Base-by-base conservation (phyloP, 306 rosid species). In the Ziziphus jujuba region DNA sequence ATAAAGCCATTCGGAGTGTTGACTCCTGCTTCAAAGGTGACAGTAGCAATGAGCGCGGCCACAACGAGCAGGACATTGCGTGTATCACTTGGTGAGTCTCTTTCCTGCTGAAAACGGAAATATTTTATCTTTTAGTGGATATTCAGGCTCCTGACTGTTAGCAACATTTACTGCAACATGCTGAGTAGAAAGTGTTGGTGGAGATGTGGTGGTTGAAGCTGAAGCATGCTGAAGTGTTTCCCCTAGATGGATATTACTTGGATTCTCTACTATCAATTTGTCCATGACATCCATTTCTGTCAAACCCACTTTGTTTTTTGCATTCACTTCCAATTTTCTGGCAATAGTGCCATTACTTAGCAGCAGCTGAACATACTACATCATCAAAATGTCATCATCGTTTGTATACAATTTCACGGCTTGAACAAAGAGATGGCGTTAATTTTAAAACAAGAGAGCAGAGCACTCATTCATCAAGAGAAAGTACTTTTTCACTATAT, bases 1-100 rank as follows among this genome's bases (percentile, higher is more conserved):
- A 61, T 64, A 31, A 74, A 59, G 5, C 77, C 57, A 31, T 71
- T 72, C 0, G 77, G 84, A 9, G 75, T 77, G 21, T 56, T 73
- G 2, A 79, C 43, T 9, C 72, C 75, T 1, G 76, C 83, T 56
- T 79, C 76, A 56, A 73, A 74, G 2, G 84, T 66, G 21, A 67
- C 77, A 9, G 77, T 43, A 8, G 84, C 71, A 25, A 80, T 69
- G 65, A 75, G 60, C 3, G 80, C 45, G 17, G 53, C 71, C 2
- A 80, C 40, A 2, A 72, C 67, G 0, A 75, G 31, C 12, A 75
- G 65, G 40, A 66, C 67, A 58, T 62, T 70, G 23, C 75, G 38
- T 4, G 25, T 22, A 5, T 74, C 74, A 11, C 25, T 31, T 21
- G 79, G 28, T 5, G 79, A 59, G 45, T 70, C 76, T 3, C 20